Percentiles rank a stretch among this genome's conserved stretches.
Evolutionary conservation across 2,329 filamentous ascomycete species (phyloP).

Genomic region (Proliferodiscus dingleyae): DNA sequence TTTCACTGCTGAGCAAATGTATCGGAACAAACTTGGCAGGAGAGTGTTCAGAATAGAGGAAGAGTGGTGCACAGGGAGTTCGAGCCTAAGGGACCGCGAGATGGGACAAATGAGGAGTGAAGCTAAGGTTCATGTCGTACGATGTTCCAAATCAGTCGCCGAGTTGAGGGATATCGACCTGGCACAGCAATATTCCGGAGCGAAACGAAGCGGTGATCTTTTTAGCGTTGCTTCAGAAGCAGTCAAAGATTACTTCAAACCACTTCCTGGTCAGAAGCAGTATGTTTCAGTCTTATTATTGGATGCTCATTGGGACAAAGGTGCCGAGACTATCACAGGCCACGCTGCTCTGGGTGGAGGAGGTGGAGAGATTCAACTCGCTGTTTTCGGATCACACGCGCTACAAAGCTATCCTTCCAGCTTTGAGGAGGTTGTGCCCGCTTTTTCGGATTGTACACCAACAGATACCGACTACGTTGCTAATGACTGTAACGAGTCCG

Average conservation of each 20-base stretch:
- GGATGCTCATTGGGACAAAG: slow-evolving; percentile 82
- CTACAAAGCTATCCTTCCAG: slow-evolving; percentile 85
- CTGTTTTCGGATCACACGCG: slow-evolving; percentile 87
- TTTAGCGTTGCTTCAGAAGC: slow-evolving; percentile 75
- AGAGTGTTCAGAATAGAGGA: slow-evolving; percentile 89
- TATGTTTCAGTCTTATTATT: slow-evolving; percentile 85
- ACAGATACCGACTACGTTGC: slow-evolving; percentile 77
- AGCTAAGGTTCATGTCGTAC: slow-evolving; percentile 82
- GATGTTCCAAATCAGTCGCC: slow-evolving; percentile 74
- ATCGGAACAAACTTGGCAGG: slow-evolving; percentile 77
- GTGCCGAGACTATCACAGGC: slow-evolving; percentile 64
- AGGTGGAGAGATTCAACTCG: slow-evolving; percentile 70
- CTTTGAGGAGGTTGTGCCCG: slow-evolving; percentile 84
- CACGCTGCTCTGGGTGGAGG: slow-evolving; percentile 82
- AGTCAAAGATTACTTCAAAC: slow-evolving; percentile 71
- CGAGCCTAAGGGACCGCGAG: slow-evolving; percentile 69
- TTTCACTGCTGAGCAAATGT: slow-evolving; percentile 96
- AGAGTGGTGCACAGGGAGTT: slow-evolving; percentile 82
- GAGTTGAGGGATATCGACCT: slow-evolving; percentile 75
- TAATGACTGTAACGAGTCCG: slow-evolving; percentile 81
- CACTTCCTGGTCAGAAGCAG: slow-evolving; percentile 70
- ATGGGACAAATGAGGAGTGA: slow-evolving; percentile 78
- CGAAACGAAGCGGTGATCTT: slow-evolving; percentile 66
- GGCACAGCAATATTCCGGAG: slow-evolving; percentile 71
- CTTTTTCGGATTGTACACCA: slow-evolving; percentile 84